Conservation (phyloP, 2,329 filamentous ascomycete species). For the Fusarium tricinctum region DNA sequence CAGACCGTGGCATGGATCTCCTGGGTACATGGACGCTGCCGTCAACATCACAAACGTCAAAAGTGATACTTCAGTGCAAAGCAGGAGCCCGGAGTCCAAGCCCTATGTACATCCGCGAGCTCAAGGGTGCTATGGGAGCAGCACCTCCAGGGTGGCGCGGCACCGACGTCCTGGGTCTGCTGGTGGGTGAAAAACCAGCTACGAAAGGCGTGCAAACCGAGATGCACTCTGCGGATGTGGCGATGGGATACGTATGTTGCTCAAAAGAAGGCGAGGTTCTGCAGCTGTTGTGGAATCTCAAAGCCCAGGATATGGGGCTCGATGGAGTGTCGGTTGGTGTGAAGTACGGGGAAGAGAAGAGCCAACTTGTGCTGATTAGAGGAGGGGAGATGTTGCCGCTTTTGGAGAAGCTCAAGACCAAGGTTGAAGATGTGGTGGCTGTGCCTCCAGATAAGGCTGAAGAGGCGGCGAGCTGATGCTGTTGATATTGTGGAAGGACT, state of each 20-base stretch:
- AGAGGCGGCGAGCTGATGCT: constrained; percentile 2
- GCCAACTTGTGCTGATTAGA: constrained; percentile 65
- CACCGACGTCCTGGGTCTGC: constrained; percentile 74
- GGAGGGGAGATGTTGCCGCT: constrained; percentile 60
- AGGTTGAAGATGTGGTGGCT: constrained; percentile 7
- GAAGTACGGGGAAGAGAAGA: constrained; percentile 56
- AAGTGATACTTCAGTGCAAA: constrained; percentile 78
- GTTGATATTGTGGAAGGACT: neutral
- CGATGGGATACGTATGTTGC: constrained; percentile 79
- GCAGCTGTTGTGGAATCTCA: constrained; percentile 81
- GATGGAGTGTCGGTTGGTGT: constrained; percentile 69
- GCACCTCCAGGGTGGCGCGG: constrained; percentile 81
- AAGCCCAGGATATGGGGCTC: constrained; percentile 73
- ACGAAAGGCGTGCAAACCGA: constrained; percentile 85
- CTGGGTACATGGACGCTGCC: constrained; percentile 77
- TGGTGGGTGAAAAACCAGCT: constrained; percentile 77
- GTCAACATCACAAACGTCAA: constrained; percentile 54
- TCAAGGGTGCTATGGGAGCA: constrained; percentile 82
- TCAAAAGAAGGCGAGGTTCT: constrained; percentile 68
- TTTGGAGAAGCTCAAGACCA: constrained; percentile 15
- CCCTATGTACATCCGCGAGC: constrained; percentile 77
- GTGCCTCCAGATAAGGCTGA: constrained; percentile 13
- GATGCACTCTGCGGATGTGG: constrained; percentile 71
- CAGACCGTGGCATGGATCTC: constrained; percentile 81
- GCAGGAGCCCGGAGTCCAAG: constrained; percentile 64